Evolutionary conservation across 805 yeast genomes (phyloP).

Genomic region (Pichia gijzeniarum): DNA sequence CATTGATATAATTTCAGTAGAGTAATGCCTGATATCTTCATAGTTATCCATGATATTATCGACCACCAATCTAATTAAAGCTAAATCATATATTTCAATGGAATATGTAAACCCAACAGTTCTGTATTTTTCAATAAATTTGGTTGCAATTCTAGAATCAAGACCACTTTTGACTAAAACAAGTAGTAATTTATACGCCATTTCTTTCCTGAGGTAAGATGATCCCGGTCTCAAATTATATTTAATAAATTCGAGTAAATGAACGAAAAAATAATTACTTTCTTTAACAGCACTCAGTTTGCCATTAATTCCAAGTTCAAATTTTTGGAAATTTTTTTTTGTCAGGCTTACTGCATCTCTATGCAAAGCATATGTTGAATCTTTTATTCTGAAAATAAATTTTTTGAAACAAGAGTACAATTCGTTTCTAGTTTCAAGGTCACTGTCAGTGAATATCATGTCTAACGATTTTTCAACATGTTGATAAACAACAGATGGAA

Average conservation of each 20-base stretch:
- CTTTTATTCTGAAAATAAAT: slow-evolving; percentile 60
- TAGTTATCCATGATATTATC: slow-evolving; percentile 64
- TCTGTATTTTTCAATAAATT: slow-evolving; percentile 35
- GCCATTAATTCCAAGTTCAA: slow-evolving; percentile 33
- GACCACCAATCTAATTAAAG: slow-evolving; percentile 42
- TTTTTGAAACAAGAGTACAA: slow-evolving; percentile 55
- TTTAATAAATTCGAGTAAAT: slow-evolving; percentile 26
- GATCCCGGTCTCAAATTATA: slow-evolving; percentile 42
- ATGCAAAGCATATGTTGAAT: slow-evolving; percentile 53
- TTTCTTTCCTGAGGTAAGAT: slow-evolving; percentile 46
- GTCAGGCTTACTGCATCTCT: slow-evolving; percentile 44
- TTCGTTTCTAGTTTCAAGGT: slow-evolving; percentile 62
- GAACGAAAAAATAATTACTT: slow-evolving; percentile 31
- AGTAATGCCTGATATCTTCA: slow-evolving; percentile 62
- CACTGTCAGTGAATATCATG: slow-evolving; percentile 54
- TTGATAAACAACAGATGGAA: slow-evolving; percentile 40
- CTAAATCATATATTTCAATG: slow-evolving; percentile 35
- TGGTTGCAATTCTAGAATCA: slow-evolving; percentile 38
- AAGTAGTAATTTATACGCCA: slow-evolving; percentile 43
- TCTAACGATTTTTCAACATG: slow-evolving; percentile 40
- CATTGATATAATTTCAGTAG: slow-evolving; percentile 41
- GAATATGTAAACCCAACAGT: slow-evolving; percentile 45
- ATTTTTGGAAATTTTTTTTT: slow-evolving; percentile 29
- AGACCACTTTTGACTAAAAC: slow-evolving; percentile 49
- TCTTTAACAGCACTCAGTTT: slow-evolving; percentile 25